These are phyloP conservation scores for Huntiella decipiens DNA, from an alignment of 2,329 filamentous ascomycete genomes.

Conservation along the genomic window DNA sequence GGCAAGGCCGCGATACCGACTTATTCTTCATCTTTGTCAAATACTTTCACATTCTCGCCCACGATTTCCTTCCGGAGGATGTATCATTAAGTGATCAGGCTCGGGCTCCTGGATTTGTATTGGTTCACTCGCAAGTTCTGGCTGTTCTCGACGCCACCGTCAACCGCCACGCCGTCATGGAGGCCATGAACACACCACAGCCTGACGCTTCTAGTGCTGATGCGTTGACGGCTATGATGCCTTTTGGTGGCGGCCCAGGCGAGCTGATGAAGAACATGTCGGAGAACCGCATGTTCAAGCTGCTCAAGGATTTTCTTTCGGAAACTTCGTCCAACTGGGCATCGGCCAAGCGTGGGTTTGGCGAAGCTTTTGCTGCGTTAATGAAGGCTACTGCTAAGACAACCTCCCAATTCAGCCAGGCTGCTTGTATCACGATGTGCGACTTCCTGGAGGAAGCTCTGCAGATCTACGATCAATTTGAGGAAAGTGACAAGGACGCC, in stretches of 20 bases:
- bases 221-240: conserved; percentile 43
- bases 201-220: conserved; percentile 39
- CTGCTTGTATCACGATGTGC: conserved; percentile 73
- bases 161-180: conserved; percentile 47
- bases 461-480: conserved; percentile 35
- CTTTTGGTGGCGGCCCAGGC: conserved; percentile 32
- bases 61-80: conserved; percentile 46
- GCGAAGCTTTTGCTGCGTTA: conserved; percentile 52
- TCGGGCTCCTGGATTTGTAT: conserved; percentile 55
- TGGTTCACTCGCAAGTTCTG: conserved; percentile 68
- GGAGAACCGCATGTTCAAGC: conserved; percentile 69
- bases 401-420: conserved; percentile 64
- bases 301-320: conserved; percentile 61
- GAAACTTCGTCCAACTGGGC: conserved; percentile 22
- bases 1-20: conserved; percentile 75
- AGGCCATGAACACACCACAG: conserved; percentile 22
- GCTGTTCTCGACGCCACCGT: conserved; percentile 66
- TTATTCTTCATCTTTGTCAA: conserved; percentile 85
- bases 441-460: conserved; percentile 77
- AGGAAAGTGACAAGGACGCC: conserved; percentile 21
- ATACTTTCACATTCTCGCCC: conserved; percentile 61
- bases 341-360: conserved; percentile 47
- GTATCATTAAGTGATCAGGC: conserved; percentile 36
- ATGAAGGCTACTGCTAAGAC: conserved; percentile 56
- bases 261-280: conserved; percentile 66